Conservation (phyloP, 768 basidiomycete species). For the Termitomyces sp. region DNA sequence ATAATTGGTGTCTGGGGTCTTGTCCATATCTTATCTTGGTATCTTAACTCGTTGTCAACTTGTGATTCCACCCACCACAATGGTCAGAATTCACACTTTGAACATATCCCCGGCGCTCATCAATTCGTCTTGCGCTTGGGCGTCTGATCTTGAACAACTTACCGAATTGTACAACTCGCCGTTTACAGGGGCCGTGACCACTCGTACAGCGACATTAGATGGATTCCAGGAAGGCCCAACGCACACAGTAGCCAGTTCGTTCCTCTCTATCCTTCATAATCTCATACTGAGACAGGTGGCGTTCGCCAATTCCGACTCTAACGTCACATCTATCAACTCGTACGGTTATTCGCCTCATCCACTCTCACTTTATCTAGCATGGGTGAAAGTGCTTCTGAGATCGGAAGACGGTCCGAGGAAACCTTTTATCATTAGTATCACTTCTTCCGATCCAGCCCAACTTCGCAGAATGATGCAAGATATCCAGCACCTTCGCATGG, state of each 20-base stretch:
- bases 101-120: constrained; percentile 61
- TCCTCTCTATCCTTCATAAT: constrained; percentile 4
- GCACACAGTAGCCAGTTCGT: constrained; percentile 50
- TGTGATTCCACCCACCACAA: constrained; percentile 21
- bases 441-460: constrained; percentile 51
- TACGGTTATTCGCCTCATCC: constrained; percentile 87
- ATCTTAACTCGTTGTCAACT: background rate
- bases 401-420: constrained; percentile 22
- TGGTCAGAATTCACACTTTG: constrained; percentile 60
- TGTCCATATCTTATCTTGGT: constrained; percentile 15
- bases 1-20: constrained; percentile 19
- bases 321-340: constrained; percentile 70
- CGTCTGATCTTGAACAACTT: constrained; percentile 65
- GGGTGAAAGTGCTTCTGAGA: constrained; percentile 51
- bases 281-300: constrained; percentile 44
- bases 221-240: constrained; percentile 67
- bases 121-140: constrained; percentile 83
- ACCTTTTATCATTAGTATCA: constrained; percentile 80
- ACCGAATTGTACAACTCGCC: constrained; percentile 61
- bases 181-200: constrained; percentile 77
- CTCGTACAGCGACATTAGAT: constrained; percentile 67
- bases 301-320: constrained; percentile 42
- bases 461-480: constrained; percentile 52
- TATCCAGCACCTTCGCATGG: constrained; percentile 59
- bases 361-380: constrained; percentile 60